These are phyloP conservation scores for grape (Vitis vinifera) DNA, from an alignment of 164 flowering plant genomes.

Conservation along the genomic window DNA sequence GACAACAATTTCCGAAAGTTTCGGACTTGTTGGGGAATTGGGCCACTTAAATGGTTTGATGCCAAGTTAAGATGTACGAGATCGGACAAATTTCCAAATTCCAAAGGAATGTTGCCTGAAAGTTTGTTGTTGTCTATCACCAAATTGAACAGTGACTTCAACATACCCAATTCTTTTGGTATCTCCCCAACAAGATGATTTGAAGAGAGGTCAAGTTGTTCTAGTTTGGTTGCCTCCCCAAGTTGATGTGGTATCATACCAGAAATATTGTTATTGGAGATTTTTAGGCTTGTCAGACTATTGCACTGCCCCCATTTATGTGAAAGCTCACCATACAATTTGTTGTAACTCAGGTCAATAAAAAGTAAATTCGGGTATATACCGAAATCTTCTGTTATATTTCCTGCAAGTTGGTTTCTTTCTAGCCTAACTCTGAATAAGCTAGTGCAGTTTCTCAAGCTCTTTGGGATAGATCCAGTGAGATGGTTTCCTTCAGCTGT, in stretches of 20 bases:
- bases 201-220: background rate
- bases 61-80: too few species aligned
- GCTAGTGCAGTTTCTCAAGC: conserved; percentile 9
- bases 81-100: too few species aligned
- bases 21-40: too few species aligned
- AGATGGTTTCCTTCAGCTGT: background rate
- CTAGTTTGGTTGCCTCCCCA: background rate
- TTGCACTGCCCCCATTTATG: background rate
- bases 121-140: too few species aligned
- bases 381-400: conserved; percentile 2
- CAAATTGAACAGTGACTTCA: too few species aligned
- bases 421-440: background rate
- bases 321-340: background rate
- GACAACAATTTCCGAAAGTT: too few species aligned
- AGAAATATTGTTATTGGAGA: background rate
- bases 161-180: too few species aligned
- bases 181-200: too few species aligned
- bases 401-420: background rate
- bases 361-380: conserved; percentile 3
- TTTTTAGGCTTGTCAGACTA: background rate
- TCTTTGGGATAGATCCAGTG: background rate
- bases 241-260: conserved; percentile 1
- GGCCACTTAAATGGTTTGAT: too few species aligned
- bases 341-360: conserved; percentile 2
- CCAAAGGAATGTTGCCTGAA: too few species aligned